These are phyloP conservation scores for Rhizophora mangle DNA, from an alignment of 345 rosid species.

Conservation along the genomic window DNA sequence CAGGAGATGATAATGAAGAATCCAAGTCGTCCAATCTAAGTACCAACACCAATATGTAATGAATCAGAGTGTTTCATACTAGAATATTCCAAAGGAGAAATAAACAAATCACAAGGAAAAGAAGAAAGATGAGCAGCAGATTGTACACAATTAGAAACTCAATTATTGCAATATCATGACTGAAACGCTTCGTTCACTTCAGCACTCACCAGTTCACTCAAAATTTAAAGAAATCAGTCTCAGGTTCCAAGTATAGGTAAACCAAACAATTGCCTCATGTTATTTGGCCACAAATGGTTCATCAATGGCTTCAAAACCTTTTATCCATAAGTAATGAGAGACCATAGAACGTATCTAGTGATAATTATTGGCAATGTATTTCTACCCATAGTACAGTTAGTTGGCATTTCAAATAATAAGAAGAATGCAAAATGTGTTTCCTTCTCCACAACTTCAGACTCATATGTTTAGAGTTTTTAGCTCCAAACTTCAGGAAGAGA, in stretches of 20 bases:
- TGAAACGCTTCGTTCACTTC: too few relatives aligned
- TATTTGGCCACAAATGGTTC: background rate
- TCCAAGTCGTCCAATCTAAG: conserved; percentile 93
- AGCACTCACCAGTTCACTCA: too few relatives aligned
- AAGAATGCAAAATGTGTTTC: background rate
- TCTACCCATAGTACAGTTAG: too few relatives aligned
- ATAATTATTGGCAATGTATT: background rate
- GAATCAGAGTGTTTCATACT: conserved; percentile 1
- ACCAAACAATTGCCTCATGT: too few relatives aligned
- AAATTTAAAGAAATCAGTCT: too few relatives aligned
- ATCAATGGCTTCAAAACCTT: background rate
- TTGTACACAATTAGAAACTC: too few relatives aligned
- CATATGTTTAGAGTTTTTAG: background rate
- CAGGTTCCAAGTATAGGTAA: too few relatives aligned
- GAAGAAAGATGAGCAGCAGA: conserved; percentile 2
- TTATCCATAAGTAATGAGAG: background rate
- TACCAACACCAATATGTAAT: conserved; percentile 7
- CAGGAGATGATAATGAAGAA: conserved; percentile 67
- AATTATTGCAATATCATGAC: too few relatives aligned
- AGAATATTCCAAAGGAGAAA: background rate
- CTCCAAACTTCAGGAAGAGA: too few relatives aligned
- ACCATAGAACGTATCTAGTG: background rate
- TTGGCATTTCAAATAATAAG: background rate
- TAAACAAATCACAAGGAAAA: background rate
- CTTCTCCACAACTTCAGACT: background rate